phyloP scores from a whole-genome alignment of 2,329 filamentous ascomycete genomes.

The Elsinoe australis region DNA sequence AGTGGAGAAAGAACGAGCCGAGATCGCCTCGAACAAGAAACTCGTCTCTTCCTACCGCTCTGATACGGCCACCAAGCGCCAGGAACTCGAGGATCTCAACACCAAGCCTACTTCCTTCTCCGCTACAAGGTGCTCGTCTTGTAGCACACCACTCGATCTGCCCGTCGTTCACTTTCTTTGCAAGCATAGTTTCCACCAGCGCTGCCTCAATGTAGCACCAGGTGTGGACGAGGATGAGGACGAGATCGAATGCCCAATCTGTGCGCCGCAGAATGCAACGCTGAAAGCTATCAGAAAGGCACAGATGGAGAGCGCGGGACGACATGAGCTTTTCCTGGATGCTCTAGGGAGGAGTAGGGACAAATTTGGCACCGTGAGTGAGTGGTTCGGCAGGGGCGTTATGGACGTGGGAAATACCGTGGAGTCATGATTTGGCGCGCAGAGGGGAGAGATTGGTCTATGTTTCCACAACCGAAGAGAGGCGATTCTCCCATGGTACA shows the following conservation, averaged over 20 bases:
- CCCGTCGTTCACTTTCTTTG: constrained; percentile 94
- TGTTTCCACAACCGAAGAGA: no score
- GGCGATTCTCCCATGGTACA: constrained; percentile 8
- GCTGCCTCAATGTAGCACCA: constrained; percentile 61
- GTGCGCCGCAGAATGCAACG: constrained; percentile 74
- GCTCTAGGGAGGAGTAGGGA: constrained; percentile 72
- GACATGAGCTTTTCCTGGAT: constrained; percentile 82
- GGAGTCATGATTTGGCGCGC: constrained; percentile 2
- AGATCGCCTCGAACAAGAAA: constrained; percentile 72
- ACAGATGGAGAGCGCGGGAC: constrained; percentile 76
- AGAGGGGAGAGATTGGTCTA: not conserved
- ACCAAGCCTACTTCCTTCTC: constrained; percentile 83
- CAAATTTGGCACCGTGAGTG: constrained; percentile 80
- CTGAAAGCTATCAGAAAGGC: constrained; percentile 78
- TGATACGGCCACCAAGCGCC: constrained; percentile 72
- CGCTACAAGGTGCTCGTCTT: constrained; percentile 78
- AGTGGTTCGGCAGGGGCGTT: constrained; percentile 91
- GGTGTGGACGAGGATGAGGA: constrained; percentile 46
- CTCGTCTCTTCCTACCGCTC: constrained; percentile 75
- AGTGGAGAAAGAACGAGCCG: constrained; percentile 77
- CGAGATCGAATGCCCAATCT: constrained; percentile 75
- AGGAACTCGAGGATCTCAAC: constrained; percentile 68
- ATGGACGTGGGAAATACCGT: constrained; percentile 50
- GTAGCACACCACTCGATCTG: constrained; percentile 68
- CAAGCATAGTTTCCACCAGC: constrained; percentile 93